Evolutionary conservation across 306 rosid genomes (phyloP), one percentile per base, ranked within the genome.

Genomic region (Luffa acutangula): DNA sequence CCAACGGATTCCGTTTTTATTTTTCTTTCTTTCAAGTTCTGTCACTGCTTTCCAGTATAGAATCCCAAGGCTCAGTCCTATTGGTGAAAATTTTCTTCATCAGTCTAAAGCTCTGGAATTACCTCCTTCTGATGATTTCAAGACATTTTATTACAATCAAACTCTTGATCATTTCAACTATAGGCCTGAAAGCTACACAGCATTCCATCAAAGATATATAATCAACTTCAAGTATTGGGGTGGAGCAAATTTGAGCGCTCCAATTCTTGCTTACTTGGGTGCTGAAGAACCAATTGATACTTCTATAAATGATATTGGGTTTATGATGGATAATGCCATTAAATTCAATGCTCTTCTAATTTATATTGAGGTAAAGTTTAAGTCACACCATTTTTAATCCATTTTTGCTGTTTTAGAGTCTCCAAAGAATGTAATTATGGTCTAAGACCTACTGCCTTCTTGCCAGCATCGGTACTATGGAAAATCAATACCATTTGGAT

Each of bases 101-200:
- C 65, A 85, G 54, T 73, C 74, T 43, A 45, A 84, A 73, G 17
- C 64, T 43, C 2, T 33, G 12, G 83, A 77, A 33, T 66, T 77
- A 17, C 36, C 21, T 12, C 46, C 75, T 53, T 13, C 79, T 3
- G 69, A 58, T 4, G 83, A 88, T 25, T 39, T 87, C 18, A 13
- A 86, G 70, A 91, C 92, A 52, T 89, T 80, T 79, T 90, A 80
- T 57, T 91, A 82, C 81, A 82, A 74, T 18, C 97, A 91, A 65
- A 85, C 84, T 4, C 83, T 93, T 0, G 97, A 91, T 82, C 97
- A 93, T 81, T 93, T 93, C 89, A 93, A 91, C 69, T 89, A 88
- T 54, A 83, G 83, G 65, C 81, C 85, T 5, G 88, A 93, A 45
- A 89, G 94, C 83, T 93, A 85, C 85, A 54, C 49, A 11, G 87